These are phyloP conservation scores for Talaromyces amestolkiae DNA, from an alignment of 2,329 filamentous ascomycete species.

Conservation along the genomic window DNA sequence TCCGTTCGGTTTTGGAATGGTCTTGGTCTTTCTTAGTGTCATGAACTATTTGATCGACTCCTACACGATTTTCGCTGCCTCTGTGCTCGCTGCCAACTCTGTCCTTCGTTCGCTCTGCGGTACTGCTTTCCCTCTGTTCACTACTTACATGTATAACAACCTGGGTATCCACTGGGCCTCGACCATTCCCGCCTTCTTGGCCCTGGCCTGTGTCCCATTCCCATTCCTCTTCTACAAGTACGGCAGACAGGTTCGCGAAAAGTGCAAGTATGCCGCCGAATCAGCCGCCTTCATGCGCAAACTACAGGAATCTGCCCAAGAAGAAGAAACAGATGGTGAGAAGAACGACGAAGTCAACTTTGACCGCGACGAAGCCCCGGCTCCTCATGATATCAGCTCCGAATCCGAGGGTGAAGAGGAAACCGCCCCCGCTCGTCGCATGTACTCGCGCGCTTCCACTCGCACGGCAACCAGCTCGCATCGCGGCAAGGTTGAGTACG, in stretches of 20 bases:
- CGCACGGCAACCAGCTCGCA: conserved; percentile 24
- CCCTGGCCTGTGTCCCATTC: conserved; percentile 45
- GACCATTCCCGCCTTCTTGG: conserved; percentile 47
- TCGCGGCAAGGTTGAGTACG: conserved; percentile 34
- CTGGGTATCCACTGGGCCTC: conserved; percentile 51
- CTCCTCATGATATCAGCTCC: conserved; percentile 24
- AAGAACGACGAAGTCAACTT: conserved; percentile 26
- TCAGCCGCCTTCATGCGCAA: conserved; percentile 39
- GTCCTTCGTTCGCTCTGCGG: conserved; percentile 49
- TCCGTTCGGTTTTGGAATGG: conserved; percentile 44
- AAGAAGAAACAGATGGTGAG: conserved; percentile 20
- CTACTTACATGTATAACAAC: conserved; percentile 44
- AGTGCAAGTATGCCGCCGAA: conserved; percentile 43
- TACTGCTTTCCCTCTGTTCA: conserved; percentile 50
- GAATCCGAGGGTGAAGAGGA: conserved; percentile 27
- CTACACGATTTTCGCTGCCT: conserved; percentile 45
- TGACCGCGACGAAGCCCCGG: conserved; percentile 37
- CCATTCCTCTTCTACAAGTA: conserved; percentile 47
- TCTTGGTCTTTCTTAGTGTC: conserved; percentile 41
- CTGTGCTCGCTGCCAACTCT: conserved; percentile 45
- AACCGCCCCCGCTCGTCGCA: conserved; percentile 23
- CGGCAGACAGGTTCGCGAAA: conserved; percentile 38
- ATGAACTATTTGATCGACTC: conserved; percentile 46
- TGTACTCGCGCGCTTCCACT: conserved; percentile 30
- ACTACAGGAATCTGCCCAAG: conserved; percentile 27